Conservation (phyloP, 495 filamentous ascomycete genomes). For the Aspergillus sclerotioniger region DNA sequence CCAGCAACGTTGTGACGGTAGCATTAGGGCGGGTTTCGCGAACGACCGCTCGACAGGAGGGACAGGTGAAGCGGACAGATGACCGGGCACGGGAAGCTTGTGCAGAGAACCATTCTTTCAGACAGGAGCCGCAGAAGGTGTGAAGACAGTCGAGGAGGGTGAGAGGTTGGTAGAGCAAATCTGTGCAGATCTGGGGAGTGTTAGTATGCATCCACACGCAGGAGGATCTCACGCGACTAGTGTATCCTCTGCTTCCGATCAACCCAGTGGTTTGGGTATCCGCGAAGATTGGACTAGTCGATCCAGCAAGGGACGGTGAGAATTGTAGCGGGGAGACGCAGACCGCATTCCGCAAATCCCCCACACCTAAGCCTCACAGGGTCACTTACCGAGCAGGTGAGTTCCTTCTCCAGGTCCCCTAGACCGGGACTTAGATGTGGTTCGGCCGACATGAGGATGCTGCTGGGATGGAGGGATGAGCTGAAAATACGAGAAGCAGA, state of each 20-base stretch:
- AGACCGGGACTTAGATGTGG: conserved; percentile 28
- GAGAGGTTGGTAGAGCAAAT: conserved; percentile 91
- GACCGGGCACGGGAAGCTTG: conserved; percentile 50
- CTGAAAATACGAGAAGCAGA: no score
- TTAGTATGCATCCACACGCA: conserved; percentile 16
- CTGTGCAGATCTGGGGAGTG: conserved; percentile 79
- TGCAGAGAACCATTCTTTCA: conserved; percentile 87
- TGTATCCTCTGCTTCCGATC: no score
- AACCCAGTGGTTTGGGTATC: no score
- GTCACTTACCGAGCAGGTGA: conserved; percentile 81
- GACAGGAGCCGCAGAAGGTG: conserved; percentile 91
- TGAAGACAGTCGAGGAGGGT: conserved; percentile 97
- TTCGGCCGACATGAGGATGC: conserved; percentile 21
- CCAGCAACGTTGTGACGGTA: conserved; percentile 19
- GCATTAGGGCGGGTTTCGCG: conserved; percentile 82
- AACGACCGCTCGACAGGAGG: conserved; percentile 84
- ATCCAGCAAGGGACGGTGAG: background rate
- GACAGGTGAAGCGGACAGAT: conserved; percentile 72
- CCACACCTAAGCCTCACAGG: background rate
- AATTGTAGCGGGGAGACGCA: background rate
- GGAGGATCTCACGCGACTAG: no score
- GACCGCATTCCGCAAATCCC: conserved; percentile 1
- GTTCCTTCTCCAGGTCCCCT: conserved; percentile 77
- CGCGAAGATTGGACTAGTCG: background rate
- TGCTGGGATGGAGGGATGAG: background rate